Base-by-base conservation (phyloP, 2,329 filamentous ascomycete species). In the Sclerotinia trifoliorum region DNA sequence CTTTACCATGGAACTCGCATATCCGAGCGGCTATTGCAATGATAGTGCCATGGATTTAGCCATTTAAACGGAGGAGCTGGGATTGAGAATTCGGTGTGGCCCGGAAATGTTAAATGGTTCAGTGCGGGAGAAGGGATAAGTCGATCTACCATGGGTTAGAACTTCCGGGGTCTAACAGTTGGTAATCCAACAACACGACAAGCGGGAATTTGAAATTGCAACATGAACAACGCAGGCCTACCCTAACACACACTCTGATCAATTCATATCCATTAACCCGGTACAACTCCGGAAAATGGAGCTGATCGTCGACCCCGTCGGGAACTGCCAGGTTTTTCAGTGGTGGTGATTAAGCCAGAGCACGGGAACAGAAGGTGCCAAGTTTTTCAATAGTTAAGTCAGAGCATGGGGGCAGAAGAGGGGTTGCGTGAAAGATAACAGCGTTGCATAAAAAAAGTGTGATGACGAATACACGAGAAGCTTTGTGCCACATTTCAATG, bases 21-120 rank as follows among this genome's bases (percentile, higher is more conserved):
- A 51, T 51, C 60, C 60, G 60, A 24, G 21, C 60, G 60, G 60
- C 46, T 56, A 56, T n/a, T 39, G 10, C 35, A 21, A 10, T 15
- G 7, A 42, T 56, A 3, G 8, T 51, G 19, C 39, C 13, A 35
- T 51, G 1, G 6, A 39, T 39, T 17, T 8, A 26, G n/a, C 13
- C 7, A 26, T 51, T 8, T 7, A 51, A 17, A 8, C n/a, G 46
- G 29, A 63, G 15, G 26, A 63, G 32, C 21, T 62, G n/a, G 19
- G 15, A 8, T 21, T 39, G 60, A 21, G 21, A 21, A 62, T 42
- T 32, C 3, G 5, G 11, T 35, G 19, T 7, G 15, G 15, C 60
- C 60, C 60, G 46, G 60, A 63, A 51, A 63, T 63, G 48, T 51
- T 17, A 51, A 42, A 62, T 5, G 3, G 1, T 24, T 39, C 29